Conservation (phyloP, 148 eudicot genomes). For the Dysphania ambrosioides region DNA sequence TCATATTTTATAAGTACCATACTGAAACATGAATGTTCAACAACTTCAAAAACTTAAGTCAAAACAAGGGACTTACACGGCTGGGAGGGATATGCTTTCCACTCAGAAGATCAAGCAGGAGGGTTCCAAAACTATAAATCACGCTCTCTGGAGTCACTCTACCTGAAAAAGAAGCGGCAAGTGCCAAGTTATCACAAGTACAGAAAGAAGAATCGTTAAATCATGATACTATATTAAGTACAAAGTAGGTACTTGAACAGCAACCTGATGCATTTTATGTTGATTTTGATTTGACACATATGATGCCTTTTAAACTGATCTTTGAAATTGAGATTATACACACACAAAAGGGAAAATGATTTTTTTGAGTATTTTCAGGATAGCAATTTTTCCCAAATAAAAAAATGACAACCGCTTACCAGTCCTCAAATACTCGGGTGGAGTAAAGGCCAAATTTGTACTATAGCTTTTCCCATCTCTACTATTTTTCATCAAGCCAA, state of each 20-base stretch:
- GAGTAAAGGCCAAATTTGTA: conserved; percentile 95
- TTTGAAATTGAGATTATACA: neutral
- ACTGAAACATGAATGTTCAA: neutral
- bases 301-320: neutral
- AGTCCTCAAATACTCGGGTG: conserved; percentile 92
- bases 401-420: conserved; percentile 39
- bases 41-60: neutral
- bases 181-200: neutral
- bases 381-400: neutral
- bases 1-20: neutral
- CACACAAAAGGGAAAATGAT: too few relatives aligned
- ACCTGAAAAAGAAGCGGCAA: conserved; percentile 44
- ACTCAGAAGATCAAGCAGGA: conserved; percentile 88
- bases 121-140: conserved; percentile 93
- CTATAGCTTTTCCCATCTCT: conserved; percentile 98
- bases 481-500: conserved; percentile 98
- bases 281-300: neutral
- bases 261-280: neutral
- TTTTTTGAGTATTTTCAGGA: neutral
- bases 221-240: neutral
- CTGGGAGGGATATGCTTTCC: conserved; percentile 93
- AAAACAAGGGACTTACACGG: conserved; percentile 37
- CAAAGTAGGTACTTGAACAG: neutral
- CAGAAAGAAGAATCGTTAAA: neutral
- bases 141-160: conserved; percentile 96